These are phyloP conservation scores for Penicillium sp. DNA, from an alignment of 2,329 filamentous ascomycete species.

Conservation along the genomic window DNA sequence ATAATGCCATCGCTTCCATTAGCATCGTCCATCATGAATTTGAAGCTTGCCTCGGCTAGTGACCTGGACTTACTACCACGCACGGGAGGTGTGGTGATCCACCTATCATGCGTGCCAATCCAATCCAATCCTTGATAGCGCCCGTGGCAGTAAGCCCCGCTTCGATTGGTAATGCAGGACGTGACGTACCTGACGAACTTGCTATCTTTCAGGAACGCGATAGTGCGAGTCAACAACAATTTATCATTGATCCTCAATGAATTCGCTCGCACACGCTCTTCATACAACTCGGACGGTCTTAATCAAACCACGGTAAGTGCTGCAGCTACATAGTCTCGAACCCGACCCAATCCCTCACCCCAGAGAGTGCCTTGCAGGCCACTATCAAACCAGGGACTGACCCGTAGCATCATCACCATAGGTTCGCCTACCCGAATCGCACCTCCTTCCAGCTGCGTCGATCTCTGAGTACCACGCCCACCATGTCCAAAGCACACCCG, in stretches of 20 bases:
- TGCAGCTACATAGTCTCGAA: neutral
- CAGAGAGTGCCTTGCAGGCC: constrained; percentile 1
- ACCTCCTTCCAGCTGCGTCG: constrained; percentile 3
- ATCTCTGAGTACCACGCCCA: constrained; percentile 24
- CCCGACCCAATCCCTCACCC: neutral
- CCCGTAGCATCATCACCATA: constrained; percentile 4
- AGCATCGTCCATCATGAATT: neutral
- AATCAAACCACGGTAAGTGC: constrained; percentile 11
- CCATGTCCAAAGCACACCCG: constrained; percentile 28
- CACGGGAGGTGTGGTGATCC: neutral
- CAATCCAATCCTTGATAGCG: neutral
- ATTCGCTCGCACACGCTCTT: neutral
- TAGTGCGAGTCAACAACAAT: neutral
- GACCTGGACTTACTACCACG: neutral
- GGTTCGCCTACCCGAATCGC: neutral
- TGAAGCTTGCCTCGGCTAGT: neutral
- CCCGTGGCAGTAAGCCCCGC: constrained; percentile 4
- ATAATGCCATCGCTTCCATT: neutral
- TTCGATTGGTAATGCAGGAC: constrained; percentile 1
- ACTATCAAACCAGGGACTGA: constrained; percentile 5
- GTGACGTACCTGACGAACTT: neutral
- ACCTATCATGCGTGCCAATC: neutral
- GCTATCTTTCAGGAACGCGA: neutral
- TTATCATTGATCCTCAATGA: constrained; percentile 7
- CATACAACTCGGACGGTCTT: neutral